Evolutionary conservation across 352 stramenopile species (phyloP).

Genomic region (Phytopythium mirpurense): DNA sequence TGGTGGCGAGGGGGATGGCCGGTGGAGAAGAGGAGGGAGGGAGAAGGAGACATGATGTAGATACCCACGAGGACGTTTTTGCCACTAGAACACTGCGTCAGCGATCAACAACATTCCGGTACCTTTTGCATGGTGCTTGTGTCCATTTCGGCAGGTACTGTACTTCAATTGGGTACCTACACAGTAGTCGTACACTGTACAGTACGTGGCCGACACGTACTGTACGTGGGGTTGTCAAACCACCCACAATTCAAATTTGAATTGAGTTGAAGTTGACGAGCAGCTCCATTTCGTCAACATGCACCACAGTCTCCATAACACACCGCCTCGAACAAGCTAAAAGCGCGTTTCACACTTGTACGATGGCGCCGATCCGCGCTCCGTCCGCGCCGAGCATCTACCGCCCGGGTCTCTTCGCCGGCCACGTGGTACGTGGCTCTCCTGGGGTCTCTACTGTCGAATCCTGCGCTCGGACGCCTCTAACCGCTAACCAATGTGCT

Average conservation of each 20-base stretch:
- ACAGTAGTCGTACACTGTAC: no score
- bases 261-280: conserved; percentile 8
- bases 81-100: no score
- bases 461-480: neutral
- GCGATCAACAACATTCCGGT: no score
- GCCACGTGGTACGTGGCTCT: conserved; percentile 59
- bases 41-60: neutral
- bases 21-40: neutral
- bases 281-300: no score
- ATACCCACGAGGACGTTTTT: neutral
- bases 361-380: conserved; percentile 18
- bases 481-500: neutral
- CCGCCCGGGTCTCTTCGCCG: conserved; percentile 45
- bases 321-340: neutral
- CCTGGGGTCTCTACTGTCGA: neutral
- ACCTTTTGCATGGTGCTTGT: no score
- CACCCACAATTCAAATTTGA: conserved; percentile 15
- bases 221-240: no score
- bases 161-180: no score
- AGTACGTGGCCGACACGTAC: no score
- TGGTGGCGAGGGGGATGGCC: no score
- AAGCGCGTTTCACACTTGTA: neutral
- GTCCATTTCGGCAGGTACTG: no score
- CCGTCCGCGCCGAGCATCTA: conserved; percentile 37
- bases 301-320: no score